These are phyloP conservation scores for Crucibulum laeve DNA, from an alignment of 768 basidiomycete genomes.

Conservation along the genomic window DNA sequence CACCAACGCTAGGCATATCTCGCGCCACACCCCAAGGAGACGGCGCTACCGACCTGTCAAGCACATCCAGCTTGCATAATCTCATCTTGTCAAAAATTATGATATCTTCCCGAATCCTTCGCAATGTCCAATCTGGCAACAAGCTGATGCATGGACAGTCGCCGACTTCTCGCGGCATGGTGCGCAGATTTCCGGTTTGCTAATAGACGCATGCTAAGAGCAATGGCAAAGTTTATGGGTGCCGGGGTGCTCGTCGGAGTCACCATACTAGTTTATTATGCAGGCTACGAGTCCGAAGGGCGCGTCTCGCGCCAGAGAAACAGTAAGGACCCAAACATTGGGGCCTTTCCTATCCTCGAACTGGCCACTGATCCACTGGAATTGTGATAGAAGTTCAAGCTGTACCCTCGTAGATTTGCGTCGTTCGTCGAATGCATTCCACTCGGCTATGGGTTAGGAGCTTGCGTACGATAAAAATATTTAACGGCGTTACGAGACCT, in stretches of 20 bases:
- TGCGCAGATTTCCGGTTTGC: no score
- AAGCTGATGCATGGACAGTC: constrained; percentile 19
- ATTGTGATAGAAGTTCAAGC: background rate
- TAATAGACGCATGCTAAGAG: constrained; percentile 13
- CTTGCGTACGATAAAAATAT: background rate
- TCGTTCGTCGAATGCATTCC: no score
- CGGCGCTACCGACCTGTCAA: no score
- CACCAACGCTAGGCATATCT: no score
- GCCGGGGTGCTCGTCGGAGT: constrained; percentile 17
- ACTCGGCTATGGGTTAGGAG: no score
- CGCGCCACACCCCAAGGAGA: no score
- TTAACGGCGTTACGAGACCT: no score
- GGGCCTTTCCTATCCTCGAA: background rate
- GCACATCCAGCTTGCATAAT: no score
- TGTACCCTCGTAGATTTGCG: background rate
- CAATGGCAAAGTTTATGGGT: constrained; percentile 12
- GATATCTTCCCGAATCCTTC: constrained; percentile 19
- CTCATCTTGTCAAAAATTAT: constrained; percentile 9
- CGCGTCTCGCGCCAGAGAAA: background rate
- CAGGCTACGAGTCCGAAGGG: constrained; percentile 18
- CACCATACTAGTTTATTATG: constrained; percentile 21
- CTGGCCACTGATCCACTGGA: background rate
- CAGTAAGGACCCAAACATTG: background rate
- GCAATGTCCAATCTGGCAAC: constrained; percentile 15
- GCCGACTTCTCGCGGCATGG: no score